Evolutionary conservation across 768 basidiomycete genomes (phyloP).

Genomic region (Mycena belliarum): DNA sequence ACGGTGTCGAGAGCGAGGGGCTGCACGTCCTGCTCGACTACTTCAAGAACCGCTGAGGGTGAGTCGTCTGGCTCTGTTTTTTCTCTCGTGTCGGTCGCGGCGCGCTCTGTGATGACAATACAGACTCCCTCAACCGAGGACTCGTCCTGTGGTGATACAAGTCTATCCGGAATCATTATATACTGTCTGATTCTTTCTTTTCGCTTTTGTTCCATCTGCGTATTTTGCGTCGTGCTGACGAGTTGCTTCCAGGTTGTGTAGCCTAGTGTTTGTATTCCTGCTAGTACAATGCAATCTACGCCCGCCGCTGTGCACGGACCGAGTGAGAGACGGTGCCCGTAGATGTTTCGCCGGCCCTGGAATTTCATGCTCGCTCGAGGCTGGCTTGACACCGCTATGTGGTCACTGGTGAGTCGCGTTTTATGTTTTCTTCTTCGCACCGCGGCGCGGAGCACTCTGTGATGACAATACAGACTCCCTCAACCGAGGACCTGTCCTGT

Average conservation of each 20-base stretch:
- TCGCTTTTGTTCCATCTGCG: slow-evolving; percentile 16
- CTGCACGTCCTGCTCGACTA: slow-evolving; percentile 92
- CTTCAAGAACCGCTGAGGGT: slow-evolving; percentile 81
- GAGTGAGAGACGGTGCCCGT: too few relatives aligned
- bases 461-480: slow-evolving; percentile 96
- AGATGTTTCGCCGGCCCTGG: too few relatives aligned
- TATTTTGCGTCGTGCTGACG: slow-evolving; percentile 3
- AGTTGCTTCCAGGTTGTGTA: slow-evolving; percentile 7
- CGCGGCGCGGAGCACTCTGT: slow-evolving; percentile 13
- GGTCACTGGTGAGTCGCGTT: slow-evolving; percentile 42
- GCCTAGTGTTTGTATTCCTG: background rate
- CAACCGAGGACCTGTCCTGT: slow-evolving; percentile 70
- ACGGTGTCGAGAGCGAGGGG: slow-evolving; percentile 93
- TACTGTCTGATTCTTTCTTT: slow-evolving; percentile 56
- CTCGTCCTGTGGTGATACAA: slow-evolving; percentile 63
- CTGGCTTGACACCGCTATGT: too few relatives aligned
- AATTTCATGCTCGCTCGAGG: too few relatives aligned
- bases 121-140: slow-evolving; percentile 94
- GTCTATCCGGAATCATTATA: slow-evolving; percentile 91
- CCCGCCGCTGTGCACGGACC: background rate
- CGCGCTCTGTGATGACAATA: slow-evolving; percentile 65
- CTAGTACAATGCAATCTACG: slow-evolving; percentile 2
- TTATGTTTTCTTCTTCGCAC: slow-evolving; percentile 20
- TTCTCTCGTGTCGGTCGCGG: background rate
- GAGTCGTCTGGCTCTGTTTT: slow-evolving; percentile 29